Percentiles rank a stretch among this genome's conserved stretches.
phyloP scores from a whole-genome alignment of 176 grass and related monocot species.

The Aechmea fasciata region DNA sequence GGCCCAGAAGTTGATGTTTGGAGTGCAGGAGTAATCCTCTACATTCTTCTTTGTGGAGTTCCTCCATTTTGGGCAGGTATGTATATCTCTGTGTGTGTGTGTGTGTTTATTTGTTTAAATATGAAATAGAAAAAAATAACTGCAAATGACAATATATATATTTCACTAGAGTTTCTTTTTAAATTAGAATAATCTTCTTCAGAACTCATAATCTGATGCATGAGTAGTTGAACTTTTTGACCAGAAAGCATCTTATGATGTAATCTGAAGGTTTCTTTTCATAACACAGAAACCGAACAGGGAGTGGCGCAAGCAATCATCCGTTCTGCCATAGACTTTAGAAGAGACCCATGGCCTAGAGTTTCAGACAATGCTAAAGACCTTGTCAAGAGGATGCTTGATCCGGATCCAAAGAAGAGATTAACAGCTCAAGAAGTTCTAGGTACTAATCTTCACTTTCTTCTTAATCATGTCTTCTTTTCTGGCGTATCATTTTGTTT shows the following conservation, averaged over 20 bases:
- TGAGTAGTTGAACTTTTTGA: no score
- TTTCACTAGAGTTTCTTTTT: neutral
- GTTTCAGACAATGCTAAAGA: conserved; percentile 87
- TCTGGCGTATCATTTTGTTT: conserved; percentile 11
- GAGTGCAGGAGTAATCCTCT: conserved; percentile 97
- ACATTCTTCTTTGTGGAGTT: conserved; percentile 88
- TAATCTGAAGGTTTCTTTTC: conserved; percentile 10
- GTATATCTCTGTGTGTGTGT: neutral
- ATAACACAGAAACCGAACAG: conserved; percentile 79
- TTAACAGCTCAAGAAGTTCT: conserved; percentile 85
- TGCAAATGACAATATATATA: conserved; percentile 19
- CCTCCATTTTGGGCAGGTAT: conserved; percentile 98
- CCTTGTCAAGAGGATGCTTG: conserved; percentile 69
- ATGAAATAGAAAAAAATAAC: neutral
- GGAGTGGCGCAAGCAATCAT: conserved; percentile 95
- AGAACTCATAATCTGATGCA: neutral
- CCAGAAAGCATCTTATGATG: no score
- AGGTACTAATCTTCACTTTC: conserved; percentile 38
- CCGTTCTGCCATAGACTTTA: conserved; percentile 68
- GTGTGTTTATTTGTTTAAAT: no score
- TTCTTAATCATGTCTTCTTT: neutral
- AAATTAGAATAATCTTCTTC: neutral
- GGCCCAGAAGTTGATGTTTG: conserved; percentile 96
- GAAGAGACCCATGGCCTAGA: conserved; percentile 87
- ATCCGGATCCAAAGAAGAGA: conserved; percentile 58